phyloP scores from a whole-genome alignment of 2,329 filamentous ascomycete genomes.

The Xylariales sp. region DNA sequence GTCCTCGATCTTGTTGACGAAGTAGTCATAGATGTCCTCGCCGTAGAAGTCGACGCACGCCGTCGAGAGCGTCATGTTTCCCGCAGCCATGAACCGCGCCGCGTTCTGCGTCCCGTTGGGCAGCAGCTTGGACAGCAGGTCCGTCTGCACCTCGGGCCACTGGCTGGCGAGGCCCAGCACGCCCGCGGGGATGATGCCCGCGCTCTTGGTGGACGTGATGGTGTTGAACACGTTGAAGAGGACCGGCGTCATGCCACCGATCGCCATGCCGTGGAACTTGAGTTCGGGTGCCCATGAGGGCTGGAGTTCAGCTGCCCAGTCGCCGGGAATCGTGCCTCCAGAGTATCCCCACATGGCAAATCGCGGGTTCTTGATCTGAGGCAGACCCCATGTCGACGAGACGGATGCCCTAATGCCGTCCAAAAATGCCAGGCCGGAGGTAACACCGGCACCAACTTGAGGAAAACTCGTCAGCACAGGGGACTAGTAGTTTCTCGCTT shows the following conservation, averaged over 20 bases:
- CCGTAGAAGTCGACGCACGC: conserved; percentile 21
- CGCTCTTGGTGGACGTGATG: background rate
- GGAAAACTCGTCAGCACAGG: conserved; percentile 34
- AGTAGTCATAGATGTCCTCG: conserved; percentile 35
- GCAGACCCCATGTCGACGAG: background rate
- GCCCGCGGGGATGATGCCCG: background rate
- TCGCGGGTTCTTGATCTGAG: conserved; percentile 10
- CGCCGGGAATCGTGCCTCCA: conserved; percentile 35
- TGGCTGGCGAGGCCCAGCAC: conserved; percentile 3
- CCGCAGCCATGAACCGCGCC: conserved; percentile 26
- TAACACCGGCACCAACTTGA: conserved; percentile 7
- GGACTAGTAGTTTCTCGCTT: no score
- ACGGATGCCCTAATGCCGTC: conserved; percentile 37
- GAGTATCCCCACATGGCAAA: conserved; percentile 49
- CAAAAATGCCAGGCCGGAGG: conserved; percentile 38
- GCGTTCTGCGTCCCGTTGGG: conserved; percentile 24
- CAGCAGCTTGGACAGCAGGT: conserved; percentile 21
- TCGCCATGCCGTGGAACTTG: background rate
- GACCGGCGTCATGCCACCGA: conserved; percentile 3
- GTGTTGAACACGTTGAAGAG: background rate
- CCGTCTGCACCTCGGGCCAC: conserved; percentile 10
- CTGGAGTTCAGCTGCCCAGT: conserved; percentile 5
- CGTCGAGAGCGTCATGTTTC: conserved; percentile 18
- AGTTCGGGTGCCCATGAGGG: conserved; percentile 5
- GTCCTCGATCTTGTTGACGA: conserved; percentile 27